Evolutionary conservation across 1,139 yeast genomes (phyloP).

Genomic region (Starmera stellimalicola): DNA sequence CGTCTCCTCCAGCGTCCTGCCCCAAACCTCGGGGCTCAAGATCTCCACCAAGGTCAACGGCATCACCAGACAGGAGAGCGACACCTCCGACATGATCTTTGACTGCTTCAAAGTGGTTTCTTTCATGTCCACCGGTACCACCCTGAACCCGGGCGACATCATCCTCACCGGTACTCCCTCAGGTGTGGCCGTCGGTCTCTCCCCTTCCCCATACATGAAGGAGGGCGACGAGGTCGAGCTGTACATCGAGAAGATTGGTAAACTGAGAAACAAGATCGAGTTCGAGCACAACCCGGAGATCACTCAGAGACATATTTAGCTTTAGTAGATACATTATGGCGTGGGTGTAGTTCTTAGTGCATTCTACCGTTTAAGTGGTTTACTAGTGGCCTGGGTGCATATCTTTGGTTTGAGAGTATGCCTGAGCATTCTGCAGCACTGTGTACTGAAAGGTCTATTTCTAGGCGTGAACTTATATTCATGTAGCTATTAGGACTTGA

Average conservation of each 20-base stretch:
- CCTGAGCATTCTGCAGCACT: too few relatives aligned
- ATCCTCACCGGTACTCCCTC: conserved; percentile 42
- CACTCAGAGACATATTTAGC: conserved; percentile 2
- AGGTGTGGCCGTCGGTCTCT: conserved; percentile 37
- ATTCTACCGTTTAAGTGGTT: too few relatives aligned
- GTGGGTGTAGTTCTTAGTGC: too few relatives aligned
- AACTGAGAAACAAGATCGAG: conserved; percentile 29
- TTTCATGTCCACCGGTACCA: conserved; percentile 39
- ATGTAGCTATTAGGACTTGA: too few relatives aligned
- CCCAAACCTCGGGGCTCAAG: conserved; percentile 22
- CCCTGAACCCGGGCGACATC: conserved; percentile 35
- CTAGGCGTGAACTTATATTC: too few relatives aligned
- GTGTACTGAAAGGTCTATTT: too few relatives aligned
- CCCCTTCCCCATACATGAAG: conserved; percentile 29
- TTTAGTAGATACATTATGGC: too few relatives aligned
- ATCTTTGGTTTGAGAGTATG: too few relatives aligned
- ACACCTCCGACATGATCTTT: conserved; percentile 38
- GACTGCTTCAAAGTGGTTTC: conserved; percentile 32
- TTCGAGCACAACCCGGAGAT: conserved; percentile 15
- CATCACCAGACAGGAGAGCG: conserved; percentile 30
- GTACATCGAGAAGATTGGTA: conserved; percentile 31
- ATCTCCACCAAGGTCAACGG: conserved; percentile 32
- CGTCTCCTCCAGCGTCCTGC: conserved; percentile 26
- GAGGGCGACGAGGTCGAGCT: conserved; percentile 36
- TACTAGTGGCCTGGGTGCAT: too few relatives aligned